A percentile compares a stretch with the other conserved stretches of the same genome.
These are phyloP conservation scores for Mycosarcoma maydis DNA, from an alignment of 1,284 basidiomycete genomes.

Conservation along the genomic window DNA sequence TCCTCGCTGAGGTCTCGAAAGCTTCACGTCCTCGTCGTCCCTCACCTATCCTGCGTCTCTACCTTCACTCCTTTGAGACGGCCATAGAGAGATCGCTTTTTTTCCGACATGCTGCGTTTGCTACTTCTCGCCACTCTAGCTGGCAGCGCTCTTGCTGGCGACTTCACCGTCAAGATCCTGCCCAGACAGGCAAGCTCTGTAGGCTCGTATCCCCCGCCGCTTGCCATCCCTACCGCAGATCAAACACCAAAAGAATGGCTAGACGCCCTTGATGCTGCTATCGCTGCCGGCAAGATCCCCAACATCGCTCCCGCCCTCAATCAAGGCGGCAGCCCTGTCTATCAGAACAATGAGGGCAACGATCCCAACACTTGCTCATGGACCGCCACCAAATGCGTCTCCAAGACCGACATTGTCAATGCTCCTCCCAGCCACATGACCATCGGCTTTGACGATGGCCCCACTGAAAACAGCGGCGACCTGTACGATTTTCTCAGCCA, in stretches of 20 bases:
- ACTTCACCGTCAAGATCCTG: slow-evolving; percentile 40
- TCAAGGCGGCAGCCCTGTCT: slow-evolving; percentile 30
- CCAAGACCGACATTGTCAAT: slow-evolving; percentile 76
- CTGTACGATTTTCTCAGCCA: slow-evolving; percentile 75
- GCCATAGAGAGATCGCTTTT: background rate
- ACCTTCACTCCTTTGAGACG: background rate
- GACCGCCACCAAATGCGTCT: slow-evolving; percentile 70
- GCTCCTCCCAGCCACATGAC: slow-evolving; percentile 65
- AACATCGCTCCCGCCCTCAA: slow-evolving; percentile 31
- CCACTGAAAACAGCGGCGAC: slow-evolving; percentile 78
- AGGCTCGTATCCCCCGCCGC: slow-evolving; percentile 21
- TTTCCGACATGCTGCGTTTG: slow-evolving; percentile 14
- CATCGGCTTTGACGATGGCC: slow-evolving; percentile 77
- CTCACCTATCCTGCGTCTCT: too few species aligned
- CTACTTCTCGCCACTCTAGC: slow-evolving; percentile 26
- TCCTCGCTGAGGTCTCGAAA: too few species aligned
- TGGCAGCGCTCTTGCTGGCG: slow-evolving; percentile 33
- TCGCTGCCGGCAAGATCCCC: slow-evolving; percentile 53
- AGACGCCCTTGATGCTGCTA: slow-evolving; percentile 38
- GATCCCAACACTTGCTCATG: slow-evolving; percentile 46
- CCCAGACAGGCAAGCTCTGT: slow-evolving; percentile 18
- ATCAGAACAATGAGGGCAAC: slow-evolving; percentile 38
- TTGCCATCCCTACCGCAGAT: slow-evolving; percentile 18
- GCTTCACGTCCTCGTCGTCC: too few species aligned
- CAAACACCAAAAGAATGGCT: slow-evolving; percentile 50